Conservation (phyloP, 495 filamentous ascomycete genomes). For the Aspergillus baeticus region DNA sequence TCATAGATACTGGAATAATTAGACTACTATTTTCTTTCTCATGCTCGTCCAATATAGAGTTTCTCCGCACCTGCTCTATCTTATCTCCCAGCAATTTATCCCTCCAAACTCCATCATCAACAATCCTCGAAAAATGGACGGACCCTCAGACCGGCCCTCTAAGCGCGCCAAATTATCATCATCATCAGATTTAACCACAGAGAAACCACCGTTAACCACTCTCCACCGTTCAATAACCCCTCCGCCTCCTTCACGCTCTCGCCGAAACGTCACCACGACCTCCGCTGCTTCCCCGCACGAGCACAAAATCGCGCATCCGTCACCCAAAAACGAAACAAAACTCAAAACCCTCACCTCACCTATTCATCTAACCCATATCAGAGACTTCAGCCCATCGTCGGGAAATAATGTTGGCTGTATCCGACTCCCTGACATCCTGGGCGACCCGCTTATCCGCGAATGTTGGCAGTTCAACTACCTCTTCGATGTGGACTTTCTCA, state of each 20-base stretch:
- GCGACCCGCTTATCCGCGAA: constrained; percentile 78
- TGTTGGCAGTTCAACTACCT: constrained; percentile 92
- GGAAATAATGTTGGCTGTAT: constrained; percentile 66
- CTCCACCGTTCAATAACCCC: constrained; percentile 38
- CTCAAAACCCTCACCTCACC: constrained; percentile 53
- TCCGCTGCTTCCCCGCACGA: constrained; percentile 2
- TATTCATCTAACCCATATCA: constrained; percentile 70
- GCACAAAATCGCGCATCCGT: too few relatives aligned
- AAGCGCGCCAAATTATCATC: constrained; percentile 18
- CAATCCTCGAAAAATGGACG: constrained; percentile 12
- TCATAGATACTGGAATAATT: too few relatives aligned
- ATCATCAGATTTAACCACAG: neutral
- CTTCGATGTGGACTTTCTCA: constrained; percentile 76
- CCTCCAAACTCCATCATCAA: neutral
- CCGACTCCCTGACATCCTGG: constrained; percentile 68
- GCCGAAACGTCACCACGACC: constrained; percentile 4
- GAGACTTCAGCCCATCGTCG: constrained; percentile 54
- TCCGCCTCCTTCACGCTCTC: constrained; percentile 19
- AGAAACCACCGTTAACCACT: constrained; percentile 21
- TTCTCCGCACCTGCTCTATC: neutral
- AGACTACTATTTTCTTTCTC: too few relatives aligned
- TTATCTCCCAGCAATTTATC: neutral
- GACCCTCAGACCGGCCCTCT: constrained; percentile 11
- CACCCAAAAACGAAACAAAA: too few relatives aligned
- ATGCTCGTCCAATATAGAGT: too few relatives aligned